phyloP scores from a whole-genome alignment of 2,329 filamentous ascomycete species.

The Fusarium buharicum region DNA sequence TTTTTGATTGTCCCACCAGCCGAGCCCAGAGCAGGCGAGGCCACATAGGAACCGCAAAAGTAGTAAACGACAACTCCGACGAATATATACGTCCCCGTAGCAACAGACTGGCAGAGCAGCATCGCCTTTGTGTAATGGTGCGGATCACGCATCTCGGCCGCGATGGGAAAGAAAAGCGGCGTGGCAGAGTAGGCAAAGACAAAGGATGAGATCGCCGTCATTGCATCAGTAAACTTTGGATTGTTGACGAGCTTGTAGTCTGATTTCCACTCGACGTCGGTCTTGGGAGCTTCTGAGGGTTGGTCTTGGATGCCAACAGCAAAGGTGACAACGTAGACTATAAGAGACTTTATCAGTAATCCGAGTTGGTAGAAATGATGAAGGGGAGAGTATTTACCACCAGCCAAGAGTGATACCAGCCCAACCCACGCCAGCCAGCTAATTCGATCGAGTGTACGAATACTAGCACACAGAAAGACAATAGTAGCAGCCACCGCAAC shows the following conservation, averaged over 20 bases:
- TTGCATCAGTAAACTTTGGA: slow-evolving; percentile 3
- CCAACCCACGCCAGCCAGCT: slow-evolving; percentile 47
- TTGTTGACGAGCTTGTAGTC: background rate
- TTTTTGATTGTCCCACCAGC: slow-evolving; percentile 56
- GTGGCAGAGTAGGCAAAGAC: slow-evolving; percentile 53
- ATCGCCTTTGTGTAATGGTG: slow-evolving; percentile 17
- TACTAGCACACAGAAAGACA: slow-evolving; percentile 45
- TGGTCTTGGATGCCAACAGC: slow-evolving; percentile 24
- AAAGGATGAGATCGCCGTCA: slow-evolving; percentile 45
- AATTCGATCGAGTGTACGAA: slow-evolving; percentile 46
- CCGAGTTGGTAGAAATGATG: background rate
- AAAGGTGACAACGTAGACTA: slow-evolving; percentile 26
- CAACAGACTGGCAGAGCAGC: slow-evolving; percentile 37
- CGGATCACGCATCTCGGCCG: slow-evolving; percentile 48
- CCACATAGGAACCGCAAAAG: slow-evolving; percentile 57
- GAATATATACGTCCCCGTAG: slow-evolving; percentile 46
- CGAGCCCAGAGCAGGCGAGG: slow-evolving; percentile 57
- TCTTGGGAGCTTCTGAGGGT: slow-evolving; percentile 15
- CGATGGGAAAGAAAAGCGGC: slow-evolving; percentile 47
- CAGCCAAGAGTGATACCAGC: slow-evolving; percentile 4
- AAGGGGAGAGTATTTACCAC: background rate
- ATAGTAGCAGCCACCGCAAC: slow-evolving; percentile 49
- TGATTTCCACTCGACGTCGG: background rate
- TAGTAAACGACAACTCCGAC: slow-evolving; percentile 55
- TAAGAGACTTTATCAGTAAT: background rate